These are phyloP conservation scores for Graphiopsis chlorocephala DNA, from an alignment of 2,329 filamentous ascomycete species.

Conservation along the genomic window DNA sequence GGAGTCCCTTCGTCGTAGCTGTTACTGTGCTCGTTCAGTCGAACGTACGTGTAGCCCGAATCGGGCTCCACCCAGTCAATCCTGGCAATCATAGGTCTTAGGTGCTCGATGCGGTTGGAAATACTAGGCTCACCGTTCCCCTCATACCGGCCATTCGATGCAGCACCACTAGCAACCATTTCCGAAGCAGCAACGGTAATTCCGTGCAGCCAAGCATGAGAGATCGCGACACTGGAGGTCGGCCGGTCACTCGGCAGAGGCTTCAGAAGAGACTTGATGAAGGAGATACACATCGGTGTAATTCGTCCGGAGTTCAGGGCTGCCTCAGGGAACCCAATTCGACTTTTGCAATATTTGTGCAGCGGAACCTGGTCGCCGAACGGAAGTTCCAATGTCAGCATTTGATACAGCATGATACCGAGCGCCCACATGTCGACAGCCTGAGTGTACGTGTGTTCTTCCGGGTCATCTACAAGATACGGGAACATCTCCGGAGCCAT, in stretches of 20 bases:
- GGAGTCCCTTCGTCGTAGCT: not conserved
- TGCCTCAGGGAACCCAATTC: not conserved
- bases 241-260: not conserved
- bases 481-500: slow-evolving; percentile 11
- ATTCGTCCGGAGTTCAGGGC: not conserved
- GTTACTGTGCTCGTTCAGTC: not conserved
- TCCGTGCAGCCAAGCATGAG: not conserved
- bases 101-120: not conserved
- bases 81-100: not conserved
- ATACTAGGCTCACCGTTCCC: not conserved
- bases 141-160: not conserved
- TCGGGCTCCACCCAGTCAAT: not conserved
- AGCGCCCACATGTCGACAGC: slow-evolving; percentile 5
- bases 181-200: not conserved
- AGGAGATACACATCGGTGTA: not conserved
- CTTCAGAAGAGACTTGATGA: not conserved
- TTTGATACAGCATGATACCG: not conserved
- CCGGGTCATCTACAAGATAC: not conserved
- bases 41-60: not conserved
- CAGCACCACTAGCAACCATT: not conserved
- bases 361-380: not conserved
- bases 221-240: not conserved
- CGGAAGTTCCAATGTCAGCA: not conserved
- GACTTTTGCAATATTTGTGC: not conserved
- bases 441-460: not conserved